These are phyloP conservation scores for Cicer bijugum DNA, from an alignment of 306 rosid species.

Conservation along the genomic window DNA sequence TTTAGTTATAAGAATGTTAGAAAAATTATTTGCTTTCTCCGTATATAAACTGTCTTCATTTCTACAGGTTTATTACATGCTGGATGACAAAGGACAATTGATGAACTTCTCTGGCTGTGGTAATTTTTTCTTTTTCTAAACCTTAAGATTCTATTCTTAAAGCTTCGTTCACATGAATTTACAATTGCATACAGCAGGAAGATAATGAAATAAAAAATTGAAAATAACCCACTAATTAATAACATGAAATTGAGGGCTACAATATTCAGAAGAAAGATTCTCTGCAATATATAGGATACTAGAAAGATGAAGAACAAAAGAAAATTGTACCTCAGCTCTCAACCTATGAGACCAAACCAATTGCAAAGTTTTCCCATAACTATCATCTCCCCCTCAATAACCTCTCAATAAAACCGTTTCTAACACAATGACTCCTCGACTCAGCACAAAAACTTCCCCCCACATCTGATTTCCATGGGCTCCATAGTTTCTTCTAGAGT, in stretches of 20 bases:
- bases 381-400: not conserved
- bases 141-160: conserved; percentile 20
- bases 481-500: too few species aligned
- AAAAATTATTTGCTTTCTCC: conserved; percentile 30
- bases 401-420: not conserved
- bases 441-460: not conserved
- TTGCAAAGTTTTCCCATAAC: not conserved
- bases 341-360: conserved; percentile 1
- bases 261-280: not conserved
- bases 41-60: conserved; percentile 24
- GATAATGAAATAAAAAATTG: conserved; percentile 21
- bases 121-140: conserved; percentile 48
- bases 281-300: not conserved
- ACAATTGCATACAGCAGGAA: not conserved
- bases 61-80: conserved; percentile 91
- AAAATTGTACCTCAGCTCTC: not conserved
- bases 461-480: too few species aligned
- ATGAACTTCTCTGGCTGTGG: conserved; percentile 96
- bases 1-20: conserved; percentile 27
- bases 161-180: conserved; percentile 25
- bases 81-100: conserved; percentile 72
- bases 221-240: not conserved
- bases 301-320: not conserved
- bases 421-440: not conserved
- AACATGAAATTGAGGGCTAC: conserved; percentile 5